These are phyloP conservation scores for Penicillium cinerascens DNA, from an alignment of 495 filamentous ascomycete genomes.

Conservation along the genomic window DNA sequence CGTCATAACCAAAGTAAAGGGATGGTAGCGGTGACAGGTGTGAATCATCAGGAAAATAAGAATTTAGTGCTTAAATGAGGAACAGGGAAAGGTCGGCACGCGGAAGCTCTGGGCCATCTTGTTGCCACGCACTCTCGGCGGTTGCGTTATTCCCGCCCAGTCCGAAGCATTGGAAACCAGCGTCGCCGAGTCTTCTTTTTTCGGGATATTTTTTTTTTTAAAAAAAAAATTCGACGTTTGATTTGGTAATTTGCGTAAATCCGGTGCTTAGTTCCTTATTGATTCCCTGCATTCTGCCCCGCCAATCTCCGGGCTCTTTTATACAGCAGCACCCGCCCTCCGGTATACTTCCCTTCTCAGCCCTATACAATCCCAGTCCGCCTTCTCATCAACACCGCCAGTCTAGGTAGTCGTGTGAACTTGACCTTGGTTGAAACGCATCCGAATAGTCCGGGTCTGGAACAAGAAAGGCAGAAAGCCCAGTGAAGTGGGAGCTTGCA, in stretches of 20 bases:
- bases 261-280: conserved; percentile 10
- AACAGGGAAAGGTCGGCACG: background rate
- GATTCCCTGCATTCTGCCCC: conserved; percentile 4
- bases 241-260: conserved; percentile 1
- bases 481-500: background rate
- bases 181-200: conserved; percentile 3
- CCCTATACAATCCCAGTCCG: conserved; percentile 14
- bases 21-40: background rate
- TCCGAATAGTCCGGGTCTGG: background rate
- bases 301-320: conserved; percentile 9
- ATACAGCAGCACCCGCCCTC: conserved; percentile 10
- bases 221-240: conserved; percentile 5
- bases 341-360: conserved; percentile 23
- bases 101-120: conserved; percentile 3
- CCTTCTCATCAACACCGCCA: background rate
- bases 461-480: background rate
- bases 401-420: background rate
- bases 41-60: background rate
- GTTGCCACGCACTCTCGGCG: conserved; percentile 36
- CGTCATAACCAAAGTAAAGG: background rate
- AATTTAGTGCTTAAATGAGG: background rate
- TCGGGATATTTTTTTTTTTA: background rate
- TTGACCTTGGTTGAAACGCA: background rate
- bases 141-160: conserved; percentile 31
- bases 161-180: conserved; percentile 29